Conservation (phyloP, 1,139 yeast genomes). For the Saccharomyces pastorianus region DNA sequence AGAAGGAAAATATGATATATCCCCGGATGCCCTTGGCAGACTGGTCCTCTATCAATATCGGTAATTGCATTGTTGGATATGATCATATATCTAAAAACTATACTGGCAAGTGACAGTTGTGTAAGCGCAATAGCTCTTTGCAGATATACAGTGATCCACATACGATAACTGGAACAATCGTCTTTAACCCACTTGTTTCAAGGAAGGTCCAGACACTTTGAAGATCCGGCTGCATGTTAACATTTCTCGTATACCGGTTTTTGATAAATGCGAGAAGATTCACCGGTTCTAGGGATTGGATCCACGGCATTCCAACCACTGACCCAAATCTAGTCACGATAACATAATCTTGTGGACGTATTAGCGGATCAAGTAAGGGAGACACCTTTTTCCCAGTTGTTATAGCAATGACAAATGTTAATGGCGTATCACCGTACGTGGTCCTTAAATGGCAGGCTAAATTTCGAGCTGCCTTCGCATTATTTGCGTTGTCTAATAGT, state of each 20-base stretch:
- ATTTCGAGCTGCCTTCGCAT: constrained; percentile 70
- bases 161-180: constrained; percentile 40
- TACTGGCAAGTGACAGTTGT: constrained; percentile 10
- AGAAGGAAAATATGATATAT: too few species aligned
- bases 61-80: not conserved
- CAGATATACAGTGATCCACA: constrained; percentile 78
- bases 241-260: constrained; percentile 31
- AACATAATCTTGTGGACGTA: constrained; percentile 45
- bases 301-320: constrained; percentile 94
- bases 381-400: constrained; percentile 63
- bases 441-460: constrained; percentile 41
- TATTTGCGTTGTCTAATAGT: constrained; percentile 86
- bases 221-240: constrained; percentile 15
- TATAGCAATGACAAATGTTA: constrained; percentile 63
- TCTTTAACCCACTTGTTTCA: not conserved
- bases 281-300: constrained; percentile 40
- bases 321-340: constrained; percentile 53
- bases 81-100: not conserved
- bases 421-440: constrained; percentile 29
- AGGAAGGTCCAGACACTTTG: not conserved
- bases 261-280: constrained; percentile 34
- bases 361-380: constrained; percentile 45
- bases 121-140: constrained; percentile 52
- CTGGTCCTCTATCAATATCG: not conserved
- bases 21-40: not conserved